Percentiles rank a stretch among this genome's conserved stretches.
Conservation (phyloP, 2,329 filamentous ascomycete species). For the Colletotrichum australisinense region DNA sequence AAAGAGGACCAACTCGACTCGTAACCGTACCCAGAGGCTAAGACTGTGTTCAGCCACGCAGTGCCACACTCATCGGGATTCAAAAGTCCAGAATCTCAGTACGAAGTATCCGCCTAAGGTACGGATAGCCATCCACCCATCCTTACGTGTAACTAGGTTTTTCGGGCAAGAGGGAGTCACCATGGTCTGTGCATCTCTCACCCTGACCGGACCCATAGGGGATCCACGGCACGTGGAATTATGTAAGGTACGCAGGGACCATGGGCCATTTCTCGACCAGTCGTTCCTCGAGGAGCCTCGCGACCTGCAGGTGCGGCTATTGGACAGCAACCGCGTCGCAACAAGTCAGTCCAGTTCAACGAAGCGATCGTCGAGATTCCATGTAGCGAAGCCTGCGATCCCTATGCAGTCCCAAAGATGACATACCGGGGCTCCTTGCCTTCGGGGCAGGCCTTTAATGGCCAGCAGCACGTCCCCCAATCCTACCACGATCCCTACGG, state of each 20-base stretch:
- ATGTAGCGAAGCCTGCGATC: constrained; percentile 28
- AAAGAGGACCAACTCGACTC: neutral
- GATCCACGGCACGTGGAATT: constrained; percentile 26
- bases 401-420: constrained; percentile 44
- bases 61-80: neutral
- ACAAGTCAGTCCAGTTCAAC: constrained; percentile 23
- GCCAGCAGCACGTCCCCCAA: constrained; percentile 45
- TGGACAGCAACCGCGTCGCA: constrained; percentile 36
- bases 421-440: constrained; percentile 52
- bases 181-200: constrained; percentile 6
- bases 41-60: neutral
- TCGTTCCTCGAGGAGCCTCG: constrained; percentile 24
- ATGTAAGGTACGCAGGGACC: constrained; percentile 22
- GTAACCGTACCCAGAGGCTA: neutral
- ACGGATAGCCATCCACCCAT: no score
- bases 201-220: neutral
- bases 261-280: constrained; percentile 5
- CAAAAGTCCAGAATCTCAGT: neutral
- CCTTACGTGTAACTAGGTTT: neutral
- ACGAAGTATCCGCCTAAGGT: no score
- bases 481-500: constrained; percentile 23
- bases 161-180: neutral
- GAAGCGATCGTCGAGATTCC: constrained; percentile 22
- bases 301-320: constrained; percentile 30
- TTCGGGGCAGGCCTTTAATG: constrained; percentile 52